Base-by-base conservation (phyloP, 2,329 filamentous ascomycete genomes). In the Ceratocystis alfenasii region DNA sequence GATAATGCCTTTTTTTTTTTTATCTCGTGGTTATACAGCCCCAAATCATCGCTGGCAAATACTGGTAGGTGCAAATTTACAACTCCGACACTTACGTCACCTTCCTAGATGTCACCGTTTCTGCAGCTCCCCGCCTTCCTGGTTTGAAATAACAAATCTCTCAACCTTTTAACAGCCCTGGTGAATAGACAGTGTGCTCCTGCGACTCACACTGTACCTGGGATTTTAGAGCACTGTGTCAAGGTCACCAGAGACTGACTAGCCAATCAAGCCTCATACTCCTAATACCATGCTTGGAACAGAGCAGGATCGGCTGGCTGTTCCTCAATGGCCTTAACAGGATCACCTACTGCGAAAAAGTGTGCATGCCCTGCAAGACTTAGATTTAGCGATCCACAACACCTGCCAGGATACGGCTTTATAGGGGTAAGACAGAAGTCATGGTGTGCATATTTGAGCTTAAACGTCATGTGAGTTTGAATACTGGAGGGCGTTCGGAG, bases 81-180 rank as follows among this genome's bases (percentile, higher is more conserved):
- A 41, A 41, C 36, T 41, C 41, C 25, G 65, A 61, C 30, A 67
- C 62, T 67, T 64, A 67, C 65, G 65, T 67, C 62, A 64, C 62
- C 33, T 22, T n/a, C 30, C n/a, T 50, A 22, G 7, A 67, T 67
- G 57, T 67, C 65, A 63, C 45, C 8, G 36, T 60, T 48, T 45
- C 30, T 64, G 62, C 28, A 55, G 62, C 62, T 45, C 36, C 25
- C 48, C 46, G 17, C 46, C 62, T 20, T 53, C 28, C 62, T n/a
- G 46, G 55, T 33, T 59, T 59, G 55, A 33, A 59, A 59, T 59
- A 8, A 30, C 36, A 33, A 59, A 59, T 59, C 55, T 59, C 55
- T 36, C 55, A 59, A n/a, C 55, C 33, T 30, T 17, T 59, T 25
- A 53, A 53, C 7, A 3, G 17, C 55, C 28, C n/a, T 8, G 3